A percentile compares a stretch with the other conserved stretches of the same genome.
These are phyloP conservation scores for Cytospora piceicola DNA, from an alignment of 2,329 filamentous ascomycete species.

Conservation along the genomic window DNA sequence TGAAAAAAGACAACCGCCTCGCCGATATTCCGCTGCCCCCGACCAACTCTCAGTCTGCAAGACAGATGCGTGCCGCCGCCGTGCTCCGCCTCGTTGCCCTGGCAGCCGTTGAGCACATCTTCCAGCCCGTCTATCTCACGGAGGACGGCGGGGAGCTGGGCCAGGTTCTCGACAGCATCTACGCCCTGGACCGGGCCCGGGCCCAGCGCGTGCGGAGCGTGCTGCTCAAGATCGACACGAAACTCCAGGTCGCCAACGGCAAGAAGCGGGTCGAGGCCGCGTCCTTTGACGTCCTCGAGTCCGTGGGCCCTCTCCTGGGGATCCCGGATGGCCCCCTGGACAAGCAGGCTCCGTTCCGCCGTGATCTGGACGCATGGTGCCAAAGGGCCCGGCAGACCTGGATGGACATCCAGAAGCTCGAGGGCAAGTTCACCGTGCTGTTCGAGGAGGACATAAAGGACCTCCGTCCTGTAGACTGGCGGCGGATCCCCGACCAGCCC, in stretches of 20 bases:
- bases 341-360: neutral
- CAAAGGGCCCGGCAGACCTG: neutral
- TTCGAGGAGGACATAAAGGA: neutral
- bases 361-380: neutral
- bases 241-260: neutral
- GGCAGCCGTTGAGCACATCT: neutral
- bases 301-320: neutral
- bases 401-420: neutral
- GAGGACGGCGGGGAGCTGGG: slow-evolving; percentile 1
- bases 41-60: neutral
- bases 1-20: neutral
- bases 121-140: slow-evolving; percentile 9
- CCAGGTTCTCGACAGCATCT: neutral
- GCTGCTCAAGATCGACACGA: neutral
- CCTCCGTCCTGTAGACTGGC: neutral
- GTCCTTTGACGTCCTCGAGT: neutral
- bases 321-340: neutral
- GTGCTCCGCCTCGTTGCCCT: neutral
- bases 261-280: neutral
- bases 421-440: neutral
- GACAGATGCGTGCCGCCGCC: slow-evolving; percentile 1
- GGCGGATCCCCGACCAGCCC: neutral
- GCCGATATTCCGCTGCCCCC: neutral
- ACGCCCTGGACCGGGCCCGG: neutral
- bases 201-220: slow-evolving; percentile 5